phyloP scores from a whole-genome alignment of 306 rosid species.

The Castanea crenata region DNA sequence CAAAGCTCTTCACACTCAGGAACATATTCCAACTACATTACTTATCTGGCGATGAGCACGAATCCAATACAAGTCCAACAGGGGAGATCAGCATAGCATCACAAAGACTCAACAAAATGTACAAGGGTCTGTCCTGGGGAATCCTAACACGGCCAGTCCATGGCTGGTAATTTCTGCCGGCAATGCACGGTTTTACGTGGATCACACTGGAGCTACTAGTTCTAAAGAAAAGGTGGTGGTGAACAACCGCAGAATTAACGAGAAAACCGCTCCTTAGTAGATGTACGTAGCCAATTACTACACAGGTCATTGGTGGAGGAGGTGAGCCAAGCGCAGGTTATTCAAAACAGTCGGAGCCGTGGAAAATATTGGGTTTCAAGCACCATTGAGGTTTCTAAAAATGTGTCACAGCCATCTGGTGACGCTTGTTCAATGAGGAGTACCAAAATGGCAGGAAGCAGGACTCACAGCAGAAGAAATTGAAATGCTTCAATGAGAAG shows the following conservation, averaged over 20 bases:
- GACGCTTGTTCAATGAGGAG: slow-evolving; percentile 14
- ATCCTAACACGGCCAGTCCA: slow-evolving; percentile 20
- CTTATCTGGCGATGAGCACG: slow-evolving; percentile 44
- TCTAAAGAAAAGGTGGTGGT: slow-evolving; percentile 39
- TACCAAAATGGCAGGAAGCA: slow-evolving; percentile 30
- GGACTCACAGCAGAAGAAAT: slow-evolving; percentile 13
- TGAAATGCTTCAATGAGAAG: slow-evolving; percentile 11
- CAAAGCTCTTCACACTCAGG: slow-evolving; percentile 63
- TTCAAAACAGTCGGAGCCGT: slow-evolving; percentile 80
- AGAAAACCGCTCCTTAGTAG: slow-evolving; percentile 74
- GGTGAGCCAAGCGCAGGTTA: slow-evolving; percentile 57
- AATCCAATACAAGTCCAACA: slow-evolving; percentile 23
- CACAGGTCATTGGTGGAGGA: slow-evolving; percentile 79
- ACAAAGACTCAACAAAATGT: slow-evolving; percentile 45
- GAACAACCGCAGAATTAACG: slow-evolving; percentile 40
- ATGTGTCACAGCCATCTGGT: slow-evolving; percentile 16
- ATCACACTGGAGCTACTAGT: slow-evolving; percentile 31
- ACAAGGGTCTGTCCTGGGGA: slow-evolving; percentile 54
- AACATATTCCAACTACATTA: slow-evolving; percentile 62
- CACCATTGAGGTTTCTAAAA: slow-evolving; percentile 49
- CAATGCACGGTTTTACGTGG: slow-evolving; percentile 33
- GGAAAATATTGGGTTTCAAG: slow-evolving; percentile 73
- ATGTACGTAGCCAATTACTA: slow-evolving; percentile 65
- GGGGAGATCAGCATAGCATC: slow-evolving; percentile 41
- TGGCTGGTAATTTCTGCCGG: slow-evolving; percentile 21